Conservation (phyloP, 139 green algal genomes). For the Picochlorum sp. region DNA sequence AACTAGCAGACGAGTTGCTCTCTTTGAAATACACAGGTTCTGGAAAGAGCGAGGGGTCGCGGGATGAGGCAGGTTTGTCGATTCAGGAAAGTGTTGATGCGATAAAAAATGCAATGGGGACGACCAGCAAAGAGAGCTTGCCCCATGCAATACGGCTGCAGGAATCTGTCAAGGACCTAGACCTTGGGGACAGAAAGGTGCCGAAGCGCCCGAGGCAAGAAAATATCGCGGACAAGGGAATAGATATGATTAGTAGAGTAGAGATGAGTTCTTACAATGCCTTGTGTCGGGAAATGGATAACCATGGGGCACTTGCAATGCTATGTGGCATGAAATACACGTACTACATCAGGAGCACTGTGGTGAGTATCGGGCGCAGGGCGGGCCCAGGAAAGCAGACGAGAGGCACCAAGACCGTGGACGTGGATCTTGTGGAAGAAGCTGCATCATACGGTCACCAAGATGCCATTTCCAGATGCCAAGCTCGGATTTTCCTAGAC, state of each 20-base stretch:
- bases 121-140: too few species aligned
- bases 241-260: background rate
- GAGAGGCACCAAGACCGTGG: slow-evolving; percentile 20
- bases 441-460: background rate
- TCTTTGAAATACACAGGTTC: too few species aligned
- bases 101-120: too few species aligned
- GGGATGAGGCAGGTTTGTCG: too few species aligned
- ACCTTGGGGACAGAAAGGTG: too few species aligned
- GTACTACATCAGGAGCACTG: slow-evolving; percentile 30
- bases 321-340: slow-evolving; percentile 21
- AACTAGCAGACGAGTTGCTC: background rate
- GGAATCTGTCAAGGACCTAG: too few species aligned
- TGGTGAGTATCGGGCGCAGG: slow-evolving; percentile 29
- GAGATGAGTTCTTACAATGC: slow-evolving; percentile 9
- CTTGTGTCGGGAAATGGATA: slow-evolving; percentile 27
- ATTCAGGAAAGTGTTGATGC: too few species aligned
- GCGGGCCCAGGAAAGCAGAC: slow-evolving; percentile 9
- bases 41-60: too few species aligned
- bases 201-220: background rate
- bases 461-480: slow-evolving; percentile 35
- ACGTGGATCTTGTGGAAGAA: slow-evolving; percentile 37
- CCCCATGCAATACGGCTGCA: too few species aligned
- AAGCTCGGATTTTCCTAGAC: slow-evolving; percentile 36
- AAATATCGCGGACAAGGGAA: background rate
- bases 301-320: slow-evolving; percentile 28